Evolutionary conservation across 805 yeast species (phyloP).

Genomic region (Kockiozyma suomiensis): DNA sequence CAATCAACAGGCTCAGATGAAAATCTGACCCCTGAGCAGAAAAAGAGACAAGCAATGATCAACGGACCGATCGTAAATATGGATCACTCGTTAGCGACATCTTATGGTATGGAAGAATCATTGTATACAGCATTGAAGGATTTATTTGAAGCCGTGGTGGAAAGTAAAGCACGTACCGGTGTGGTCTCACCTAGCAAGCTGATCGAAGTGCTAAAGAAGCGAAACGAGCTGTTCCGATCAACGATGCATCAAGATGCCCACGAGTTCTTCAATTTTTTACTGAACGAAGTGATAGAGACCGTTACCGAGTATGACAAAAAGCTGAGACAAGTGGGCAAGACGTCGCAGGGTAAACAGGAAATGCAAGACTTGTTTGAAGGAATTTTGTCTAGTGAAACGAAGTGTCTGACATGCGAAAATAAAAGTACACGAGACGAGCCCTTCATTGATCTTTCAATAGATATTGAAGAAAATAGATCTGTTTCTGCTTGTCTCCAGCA

Average conservation of each 20-base stretch:
- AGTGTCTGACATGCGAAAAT: constrained; percentile 86
- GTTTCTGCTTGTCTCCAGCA: constrained; percentile 76
- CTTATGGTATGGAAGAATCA: constrained; percentile 54
- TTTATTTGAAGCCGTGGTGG: constrained; percentile 79
- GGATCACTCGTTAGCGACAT: constrained; percentile 62
- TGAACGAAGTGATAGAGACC: constrained; percentile 67
- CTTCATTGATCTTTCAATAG: constrained; percentile 84
- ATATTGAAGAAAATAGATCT: constrained; percentile 72
- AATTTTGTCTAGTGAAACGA: constrained; percentile 78
- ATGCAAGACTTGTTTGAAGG: constrained; percentile 83
- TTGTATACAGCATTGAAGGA: constrained; percentile 76
- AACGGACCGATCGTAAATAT: constrained; percentile 59
- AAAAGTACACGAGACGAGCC: constrained; percentile 79
- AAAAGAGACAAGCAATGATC: constrained; percentile 19
- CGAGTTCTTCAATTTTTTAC: constrained; percentile 84
- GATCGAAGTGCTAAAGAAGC: constrained; percentile 73
- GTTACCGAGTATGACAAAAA: constrained; percentile 42
- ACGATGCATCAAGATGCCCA: constrained; percentile 99
- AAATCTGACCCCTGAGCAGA: constrained; percentile 32
- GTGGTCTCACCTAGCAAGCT: constrained; percentile 81
- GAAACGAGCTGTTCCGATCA: constrained; percentile 81
- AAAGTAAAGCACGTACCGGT: constrained; percentile 68
- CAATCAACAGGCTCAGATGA: constrained; percentile 13
- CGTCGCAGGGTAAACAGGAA: constrained; percentile 42
- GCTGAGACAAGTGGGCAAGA: constrained; percentile 2